Evolutionary conservation across 73 alveolate species (phyloP), one percentile per base, ranked within the genome.

Genomic region (Effrenium voratum): DNA sequence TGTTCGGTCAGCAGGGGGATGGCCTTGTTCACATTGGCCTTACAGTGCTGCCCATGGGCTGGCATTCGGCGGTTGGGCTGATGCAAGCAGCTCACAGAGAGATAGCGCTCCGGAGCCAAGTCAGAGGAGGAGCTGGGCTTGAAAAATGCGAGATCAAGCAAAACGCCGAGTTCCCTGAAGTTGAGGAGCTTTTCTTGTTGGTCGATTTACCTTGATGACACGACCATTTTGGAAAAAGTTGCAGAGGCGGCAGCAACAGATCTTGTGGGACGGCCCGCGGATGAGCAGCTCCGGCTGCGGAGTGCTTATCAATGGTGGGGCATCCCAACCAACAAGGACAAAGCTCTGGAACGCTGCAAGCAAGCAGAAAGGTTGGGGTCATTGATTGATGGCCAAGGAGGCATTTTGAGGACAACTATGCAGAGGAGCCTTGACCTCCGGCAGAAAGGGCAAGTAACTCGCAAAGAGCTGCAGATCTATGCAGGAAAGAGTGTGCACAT

Each of bases 1-100:
- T n/a, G 24, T 3, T 45, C 3, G 46, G 30, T 45, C 30, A 24
- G 34, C 70, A 57, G 16, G 16, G 70, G 16, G 70, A 57, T 57
- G n/a, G 2, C 32, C 34, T 43, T n/a, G 80, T 68, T 16, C n/a
- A n/a, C n/a, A n/a, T n/a, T n/a, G 44, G 46, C 2, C 46, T 45
- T 45, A 68, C 80, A 2, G 80, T 68, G 46, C 30, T 68, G 80
- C 80, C 80, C 5, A 68, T 68, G 80, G 80, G 80, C 5, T 68
- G 80, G 80, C 80, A n/a, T 13, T 68, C 80, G 80, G 80, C 80
- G 22, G 80, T 68, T 8, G 80, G 80, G 24, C 30, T 68, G 1
- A 13, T 68, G 46, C 80, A 68, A n/a, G 46, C 30, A n/a, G 80
- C 80, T 24, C 80, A 68, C 34, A 43, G 80, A 24, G 46, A 45